Base-by-base conservation (phyloP, 2,329 filamentous ascomycete genomes). In the Penicillium sp. region DNA sequence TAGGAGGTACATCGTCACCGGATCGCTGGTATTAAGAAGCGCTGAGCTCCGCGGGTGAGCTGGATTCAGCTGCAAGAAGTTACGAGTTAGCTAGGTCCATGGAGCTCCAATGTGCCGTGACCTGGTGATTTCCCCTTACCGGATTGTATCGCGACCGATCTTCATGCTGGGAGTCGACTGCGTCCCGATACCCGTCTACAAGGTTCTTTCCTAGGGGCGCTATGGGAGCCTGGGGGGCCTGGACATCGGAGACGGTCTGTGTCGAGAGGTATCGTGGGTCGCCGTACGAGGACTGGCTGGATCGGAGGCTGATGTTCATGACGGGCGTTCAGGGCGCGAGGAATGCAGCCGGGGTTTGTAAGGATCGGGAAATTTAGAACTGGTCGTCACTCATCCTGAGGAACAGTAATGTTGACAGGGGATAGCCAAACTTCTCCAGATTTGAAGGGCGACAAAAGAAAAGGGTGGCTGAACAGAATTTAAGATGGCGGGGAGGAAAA, bases 1-100 rank as follows among this genome's bases (percentile, higher is more conserved):
- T 53, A 99, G 82, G 43, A 99, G 78, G 70, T 97, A 95, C 70
- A 96, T 86, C 63, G 91, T 88, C 42, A 99, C 80, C 0, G 81
- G 80, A 63, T 86, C 84, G 59, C 75, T 78, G 51, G 72, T 64
- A 49, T 77, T 74, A 24, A 74, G 63, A 23, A 73, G 63, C 29
- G 68, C 66, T 6, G 74, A 72, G 57, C 67, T 72, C 45, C 62
- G 68, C 13, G 66, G 67, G 31, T 70, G 66, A 12, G 59, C 52
- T 13, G 67, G 53, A 49, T 88, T 54, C 80, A 83, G 70, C 89
- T 88, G 53, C 49, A 57, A 83, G 84, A 34, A 56, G 24, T 46
- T 59, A 47, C 67, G 34, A 23, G 45, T 53, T 44, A 63, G 56
- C 46, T 18, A 8, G 41, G 21, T 28, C 24, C 24, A 10, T n/a